phyloP scores from a whole-genome alignment of 2,329 filamentous ascomycete species.

The Sclerotinia trifoliorum region DNA sequence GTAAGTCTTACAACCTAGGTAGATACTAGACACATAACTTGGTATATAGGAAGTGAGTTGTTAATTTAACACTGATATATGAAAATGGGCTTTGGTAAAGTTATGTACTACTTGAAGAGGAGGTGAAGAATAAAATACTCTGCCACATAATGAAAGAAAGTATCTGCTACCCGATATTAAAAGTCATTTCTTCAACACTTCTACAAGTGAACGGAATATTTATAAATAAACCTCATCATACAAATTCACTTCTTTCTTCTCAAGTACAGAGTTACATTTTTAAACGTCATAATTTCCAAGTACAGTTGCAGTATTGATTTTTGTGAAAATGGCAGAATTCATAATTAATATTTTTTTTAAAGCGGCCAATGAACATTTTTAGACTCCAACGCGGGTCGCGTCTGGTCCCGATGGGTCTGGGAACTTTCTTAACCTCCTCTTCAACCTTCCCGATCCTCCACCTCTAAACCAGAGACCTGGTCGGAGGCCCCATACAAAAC shows the following conservation, averaged over 20 bases:
- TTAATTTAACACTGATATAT: neutral
- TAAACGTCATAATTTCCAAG: no score
- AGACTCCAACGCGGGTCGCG: slow-evolving; percentile 24
- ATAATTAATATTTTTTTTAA: neutral
- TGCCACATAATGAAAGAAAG: neutral
- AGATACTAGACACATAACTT: no score
- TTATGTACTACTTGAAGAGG: neutral
- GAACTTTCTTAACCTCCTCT: slow-evolving; percentile 16
- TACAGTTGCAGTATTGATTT: no score
- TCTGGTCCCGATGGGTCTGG: slow-evolving; percentile 22
- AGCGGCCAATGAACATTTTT: slow-evolving; percentile 22
- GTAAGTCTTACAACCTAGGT: no score
- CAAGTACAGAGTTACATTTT: neutral
- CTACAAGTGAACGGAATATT: neutral
- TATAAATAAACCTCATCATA: neutral
- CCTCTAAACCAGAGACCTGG: slow-evolving; percentile 18
- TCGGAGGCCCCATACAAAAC: slow-evolving; percentile 22
- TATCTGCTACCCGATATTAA: neutral
- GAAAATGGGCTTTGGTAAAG: slow-evolving; percentile 2
- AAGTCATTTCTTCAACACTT: neutral
- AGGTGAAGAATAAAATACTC: neutral
- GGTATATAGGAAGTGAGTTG: no score
- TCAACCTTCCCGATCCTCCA: slow-evolving; percentile 8
- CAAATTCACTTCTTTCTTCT: neutral
- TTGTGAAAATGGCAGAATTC: neutral